Conservation (phyloP, 164 flowering plant species). For the Vitis riparia region DNA sequence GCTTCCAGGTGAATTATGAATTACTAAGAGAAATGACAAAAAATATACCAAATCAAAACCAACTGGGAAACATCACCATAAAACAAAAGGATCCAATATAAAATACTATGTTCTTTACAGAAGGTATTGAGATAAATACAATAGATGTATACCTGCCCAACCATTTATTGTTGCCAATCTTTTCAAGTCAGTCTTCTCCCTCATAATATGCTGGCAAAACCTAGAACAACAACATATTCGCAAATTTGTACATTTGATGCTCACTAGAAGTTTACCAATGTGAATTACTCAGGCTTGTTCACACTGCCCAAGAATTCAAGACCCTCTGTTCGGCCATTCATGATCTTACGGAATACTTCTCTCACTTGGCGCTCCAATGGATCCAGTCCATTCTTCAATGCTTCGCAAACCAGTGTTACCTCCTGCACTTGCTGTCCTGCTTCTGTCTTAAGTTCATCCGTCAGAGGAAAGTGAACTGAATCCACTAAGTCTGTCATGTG, state of each 20-base stretch:
- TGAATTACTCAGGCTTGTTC: constrained; percentile 12
- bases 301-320: constrained; percentile 34
- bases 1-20: no score
- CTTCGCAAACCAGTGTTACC: constrained; percentile 29
- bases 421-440: constrained; percentile 28
- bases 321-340: constrained; percentile 45
- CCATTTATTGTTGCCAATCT: not conserved
- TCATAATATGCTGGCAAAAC: not conserved
- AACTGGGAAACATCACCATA: no score
- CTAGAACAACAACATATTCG: constrained; percentile 3
- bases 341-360: constrained; percentile 45
- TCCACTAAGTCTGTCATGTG: constrained; percentile 41
- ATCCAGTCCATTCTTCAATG: constrained; percentile 33
- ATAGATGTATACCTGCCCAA: not conserved
- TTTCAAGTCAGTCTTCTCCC: not conserved
- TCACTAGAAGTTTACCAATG: constrained; percentile 1
- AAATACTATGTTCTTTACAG: constrained; percentile 8
- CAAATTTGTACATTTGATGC: constrained; percentile 13
- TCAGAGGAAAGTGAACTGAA: constrained; percentile 39
- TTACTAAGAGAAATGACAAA: no score
- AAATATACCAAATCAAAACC: no score
- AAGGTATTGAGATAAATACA: not conserved
- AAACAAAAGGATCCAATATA: no score
- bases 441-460: constrained; percentile 37
- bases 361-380: constrained; percentile 50